These are phyloP conservation scores for Yamadazyma philogaea DNA, from an alignment of 805 yeast genomes.

Conservation along the genomic window DNA sequence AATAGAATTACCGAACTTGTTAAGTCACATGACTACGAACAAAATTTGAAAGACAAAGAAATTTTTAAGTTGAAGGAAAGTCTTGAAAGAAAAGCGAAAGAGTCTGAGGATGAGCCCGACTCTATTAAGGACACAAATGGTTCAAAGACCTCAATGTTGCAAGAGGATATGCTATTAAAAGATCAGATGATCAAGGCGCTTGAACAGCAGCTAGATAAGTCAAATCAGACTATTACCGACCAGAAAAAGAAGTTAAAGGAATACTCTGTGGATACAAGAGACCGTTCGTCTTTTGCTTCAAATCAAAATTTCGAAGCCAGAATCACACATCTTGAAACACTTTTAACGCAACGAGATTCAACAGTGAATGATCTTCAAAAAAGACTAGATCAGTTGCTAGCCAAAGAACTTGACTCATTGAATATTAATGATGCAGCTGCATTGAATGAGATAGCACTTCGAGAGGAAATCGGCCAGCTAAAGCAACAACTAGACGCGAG, in stretches of 20 bases:
- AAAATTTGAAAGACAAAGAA: constrained; percentile 17
- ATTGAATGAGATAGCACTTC: constrained; percentile 13
- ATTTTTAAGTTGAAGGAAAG: constrained; percentile 4
- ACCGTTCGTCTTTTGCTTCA: neutral
- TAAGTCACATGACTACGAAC: constrained; percentile 11
- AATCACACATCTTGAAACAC: neutral
- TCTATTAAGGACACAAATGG: neutral
- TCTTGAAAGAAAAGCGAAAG: constrained; percentile 8
- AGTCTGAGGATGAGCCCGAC: neutral
- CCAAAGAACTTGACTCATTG: constrained; percentile 12
- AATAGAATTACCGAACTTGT: constrained; percentile 14
- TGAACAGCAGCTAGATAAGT: constrained; percentile 15
- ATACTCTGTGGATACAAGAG: neutral
- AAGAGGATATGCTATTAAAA: constrained; percentile 14
- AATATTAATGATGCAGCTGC: constrained; percentile 15
- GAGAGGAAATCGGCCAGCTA: constrained; percentile 24
- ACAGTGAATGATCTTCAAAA: constrained; percentile 12
- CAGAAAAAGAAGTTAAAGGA: constrained; percentile 14
- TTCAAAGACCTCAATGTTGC: constrained; percentile 5
- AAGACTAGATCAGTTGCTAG: constrained; percentile 12
- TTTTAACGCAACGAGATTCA: constrained; percentile 4
- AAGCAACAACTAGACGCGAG: constrained; percentile 32
- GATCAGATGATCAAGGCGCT: constrained; percentile 16
- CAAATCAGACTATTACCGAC: constrained; percentile 6
- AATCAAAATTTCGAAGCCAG: neutral